Base-by-base conservation (phyloP, 495 filamentous ascomycete species). In the Hypomontagnella monticulosa region DNA sequence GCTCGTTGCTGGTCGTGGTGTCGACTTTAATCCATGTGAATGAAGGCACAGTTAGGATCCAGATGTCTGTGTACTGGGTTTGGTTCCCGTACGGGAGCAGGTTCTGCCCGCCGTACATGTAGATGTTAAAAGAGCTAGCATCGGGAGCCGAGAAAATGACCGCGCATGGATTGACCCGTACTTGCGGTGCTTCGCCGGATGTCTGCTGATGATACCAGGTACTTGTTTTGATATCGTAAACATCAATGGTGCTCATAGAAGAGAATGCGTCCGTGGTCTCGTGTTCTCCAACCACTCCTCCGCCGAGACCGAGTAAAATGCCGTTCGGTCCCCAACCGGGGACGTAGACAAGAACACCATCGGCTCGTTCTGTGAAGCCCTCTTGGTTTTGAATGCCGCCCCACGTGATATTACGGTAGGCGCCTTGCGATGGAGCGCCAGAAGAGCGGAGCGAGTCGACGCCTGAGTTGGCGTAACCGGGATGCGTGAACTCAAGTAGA, bases 121-220 rank as follows among this genome's bases (percentile, higher is more conserved):
- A 91, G 34, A 93, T 81, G 58, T 93, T 88, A 71, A 89, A 89
- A 32, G 82, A 86, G 9, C 85, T 85, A 0, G 89, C 89, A 69
- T 91, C 90, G 6, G 88, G 81, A 14, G 90, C 90, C 8, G 88
- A 84, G 34, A 85, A 88, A 20, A 89, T 85, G 0, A 88, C 89
- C 4, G 88, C 88, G 63, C 90, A 93, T 0, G 87, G 88, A 63
- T 92, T 91, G 19, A 91, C 90, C 8, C 90, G 86, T 20, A 89
- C 85, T 9, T 80, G 75, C 0, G 90, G 90, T 1, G 79, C 79
- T 4, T 80, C 73, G 10, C 89, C 90, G 15, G 79, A 83, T 0
- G 90, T 91, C 19, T 85, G 69, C 71, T 93, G 90, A 67, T 89
- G 90, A 56, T 90, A 92, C 90, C 90, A 93, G n/a, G 82, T 85